These are phyloP conservation scores for Auriscalpium microsporum DNA, from an alignment of 768 basidiomycete species.

Conservation along the genomic window DNA sequence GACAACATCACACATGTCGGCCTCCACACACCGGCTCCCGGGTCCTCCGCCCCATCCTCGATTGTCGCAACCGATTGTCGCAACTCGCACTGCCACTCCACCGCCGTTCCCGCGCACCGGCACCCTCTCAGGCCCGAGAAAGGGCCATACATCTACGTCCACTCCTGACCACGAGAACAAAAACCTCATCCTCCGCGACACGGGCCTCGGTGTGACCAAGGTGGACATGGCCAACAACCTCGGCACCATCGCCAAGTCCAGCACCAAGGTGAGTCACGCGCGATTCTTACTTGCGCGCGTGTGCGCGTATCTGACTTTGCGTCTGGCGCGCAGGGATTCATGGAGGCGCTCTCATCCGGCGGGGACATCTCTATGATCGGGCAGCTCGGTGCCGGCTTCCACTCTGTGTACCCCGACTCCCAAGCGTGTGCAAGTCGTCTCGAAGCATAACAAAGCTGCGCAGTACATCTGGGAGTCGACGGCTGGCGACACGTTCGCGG, in stretches of 20 bases:
- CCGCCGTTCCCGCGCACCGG: too few relatives aligned
- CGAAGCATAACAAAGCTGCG: conserved; percentile 99
- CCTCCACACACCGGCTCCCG: too few relatives aligned
- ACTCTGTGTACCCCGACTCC: conserved; percentile 99
- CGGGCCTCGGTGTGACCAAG: conserved; percentile 99
- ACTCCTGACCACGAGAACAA: conserved; percentile 95
- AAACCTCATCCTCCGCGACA: conserved; percentile 82
- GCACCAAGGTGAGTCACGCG: conserved; percentile 62
- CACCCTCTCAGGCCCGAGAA: too few relatives aligned
- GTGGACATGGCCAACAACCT: conserved; percentile 99
- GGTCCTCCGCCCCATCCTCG: too few relatives aligned
- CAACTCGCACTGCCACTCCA: too few relatives aligned
- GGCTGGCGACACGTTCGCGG: conserved; percentile 98
- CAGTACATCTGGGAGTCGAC: conserved; percentile 99
- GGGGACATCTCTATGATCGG: conserved; percentile 96
- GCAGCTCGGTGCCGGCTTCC: conserved; percentile 99
- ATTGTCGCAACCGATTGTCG: too few relatives aligned
- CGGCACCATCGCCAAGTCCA: conserved; percentile 92
- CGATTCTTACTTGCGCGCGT: neutral
- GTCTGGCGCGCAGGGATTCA: conserved; percentile 70
- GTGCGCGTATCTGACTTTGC: neutral
- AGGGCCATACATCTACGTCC: conserved; percentile 92
- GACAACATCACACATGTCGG: too few relatives aligned
- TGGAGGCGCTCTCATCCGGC: conserved; percentile 92
- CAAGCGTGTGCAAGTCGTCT: conserved; percentile 96